phyloP scores from a whole-genome alignment of 2,329 filamentous ascomycete genomes.

The Colletotrichum scovillei region DNA sequence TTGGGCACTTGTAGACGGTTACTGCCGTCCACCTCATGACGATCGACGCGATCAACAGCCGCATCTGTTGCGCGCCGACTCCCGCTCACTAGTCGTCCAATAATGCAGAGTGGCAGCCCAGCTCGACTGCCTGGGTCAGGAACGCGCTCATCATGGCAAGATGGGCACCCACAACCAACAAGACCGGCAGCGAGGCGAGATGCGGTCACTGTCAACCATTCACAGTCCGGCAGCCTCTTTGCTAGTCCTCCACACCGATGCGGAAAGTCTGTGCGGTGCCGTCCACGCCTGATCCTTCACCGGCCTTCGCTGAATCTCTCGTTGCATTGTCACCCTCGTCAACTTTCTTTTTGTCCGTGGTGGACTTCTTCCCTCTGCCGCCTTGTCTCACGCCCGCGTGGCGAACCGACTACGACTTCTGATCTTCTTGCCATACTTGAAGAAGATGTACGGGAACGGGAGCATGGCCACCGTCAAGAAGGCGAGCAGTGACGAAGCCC shows the following conservation, averaged over 20 bases:
- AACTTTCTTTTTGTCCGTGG: neutral
- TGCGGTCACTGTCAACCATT: constrained; percentile 5
- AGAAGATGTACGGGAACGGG: constrained; percentile 74
- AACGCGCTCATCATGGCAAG: constrained; percentile 11
- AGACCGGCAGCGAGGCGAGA: constrained; percentile 7
- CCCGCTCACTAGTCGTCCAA: constrained; percentile 18
- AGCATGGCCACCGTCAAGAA: constrained; percentile 72
- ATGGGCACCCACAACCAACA: neutral
- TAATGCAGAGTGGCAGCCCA: constrained; percentile 10
- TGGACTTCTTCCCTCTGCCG: neutral
- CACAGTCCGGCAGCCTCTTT: neutral
- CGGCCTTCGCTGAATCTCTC: constrained; percentile 6
- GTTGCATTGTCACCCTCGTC: constrained; percentile 14
- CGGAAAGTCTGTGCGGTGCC: constrained; percentile 29
- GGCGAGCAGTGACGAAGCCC: constrained; percentile 72
- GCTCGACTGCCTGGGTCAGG: constrained; percentile 21
- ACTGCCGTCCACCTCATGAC: constrained; percentile 21
- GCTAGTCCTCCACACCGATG: constrained; percentile 14
- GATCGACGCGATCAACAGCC: constrained; percentile 32
- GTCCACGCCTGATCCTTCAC: constrained; percentile 5
- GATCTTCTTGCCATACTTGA: constrained; percentile 68
- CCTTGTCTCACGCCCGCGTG: constrained; percentile 33
- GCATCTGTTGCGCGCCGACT: constrained; percentile 20
- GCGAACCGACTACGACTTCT: constrained; percentile 67
- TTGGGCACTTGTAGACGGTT: constrained; percentile 22